A percentile compares a stretch with the other conserved stretches of the same genome.
Evolutionary conservation across 495 filamentous ascomycete species (phyloP).

Genomic region (Tuber indicum): DNA sequence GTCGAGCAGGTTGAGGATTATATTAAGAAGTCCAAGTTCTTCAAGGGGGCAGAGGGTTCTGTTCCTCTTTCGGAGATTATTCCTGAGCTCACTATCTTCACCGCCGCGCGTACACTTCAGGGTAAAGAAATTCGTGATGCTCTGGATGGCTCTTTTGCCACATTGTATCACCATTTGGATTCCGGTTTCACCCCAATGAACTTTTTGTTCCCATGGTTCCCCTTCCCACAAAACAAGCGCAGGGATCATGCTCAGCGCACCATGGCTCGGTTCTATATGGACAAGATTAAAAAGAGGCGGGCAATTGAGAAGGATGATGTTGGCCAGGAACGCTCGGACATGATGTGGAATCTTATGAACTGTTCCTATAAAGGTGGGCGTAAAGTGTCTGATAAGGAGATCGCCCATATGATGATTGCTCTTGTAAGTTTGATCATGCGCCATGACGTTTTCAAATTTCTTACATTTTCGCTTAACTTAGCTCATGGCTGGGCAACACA

Average conservation of each 20-base stretch:
- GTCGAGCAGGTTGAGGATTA: conserved; percentile 65
- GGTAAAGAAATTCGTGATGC: conserved; percentile 71
- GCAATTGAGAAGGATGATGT: conserved; percentile 42
- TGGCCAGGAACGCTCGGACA: conserved; percentile 55
- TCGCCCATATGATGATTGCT: conserved; percentile 89
- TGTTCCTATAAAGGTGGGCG: conserved; percentile 68
- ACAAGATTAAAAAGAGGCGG: conserved; percentile 64
- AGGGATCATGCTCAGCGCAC: conserved; percentile 68
- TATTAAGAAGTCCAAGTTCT: conserved; percentile 57
- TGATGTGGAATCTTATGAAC: conserved; percentile 79
- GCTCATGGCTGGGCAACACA: conserved; percentile 85
- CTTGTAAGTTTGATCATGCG: conserved; percentile 42
- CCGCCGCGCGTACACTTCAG: conserved; percentile 71
- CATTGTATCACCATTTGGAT: conserved; percentile 75
- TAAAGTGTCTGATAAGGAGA: conserved; percentile 66
- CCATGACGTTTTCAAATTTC: neutral
- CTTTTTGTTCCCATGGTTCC: conserved; percentile 79
- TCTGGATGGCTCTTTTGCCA: conserved; percentile 66
- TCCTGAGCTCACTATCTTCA: conserved; percentile 81
- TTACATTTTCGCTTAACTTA: neutral
- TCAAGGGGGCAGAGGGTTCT: conserved; percentile 61
- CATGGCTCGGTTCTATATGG: conserved; percentile 70
- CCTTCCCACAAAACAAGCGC: conserved; percentile 74
- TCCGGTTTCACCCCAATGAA: conserved; percentile 78
- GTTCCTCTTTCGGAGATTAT: conserved; percentile 62